Percentiles rank a stretch among this genome's conserved stretches.
Evolutionary conservation across 306 rosid species (phyloP).

Genomic region (Pterocarpus santalinus): DNA sequence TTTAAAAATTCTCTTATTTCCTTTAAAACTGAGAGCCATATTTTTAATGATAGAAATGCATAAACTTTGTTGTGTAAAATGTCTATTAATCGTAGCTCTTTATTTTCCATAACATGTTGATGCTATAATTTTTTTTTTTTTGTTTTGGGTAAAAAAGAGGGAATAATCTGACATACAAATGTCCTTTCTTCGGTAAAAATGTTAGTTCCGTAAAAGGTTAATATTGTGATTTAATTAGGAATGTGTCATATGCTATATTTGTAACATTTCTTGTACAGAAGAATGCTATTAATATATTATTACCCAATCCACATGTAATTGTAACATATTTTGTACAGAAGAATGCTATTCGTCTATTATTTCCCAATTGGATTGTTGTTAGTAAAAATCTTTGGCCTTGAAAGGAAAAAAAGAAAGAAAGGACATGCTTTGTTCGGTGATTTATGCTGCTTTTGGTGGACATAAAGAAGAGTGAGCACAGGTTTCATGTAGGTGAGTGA

Average conservation of each 20-base stretch:
- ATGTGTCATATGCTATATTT: background rate
- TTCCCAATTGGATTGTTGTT: background rate
- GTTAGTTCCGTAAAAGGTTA: background rate
- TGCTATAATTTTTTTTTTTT: background rate
- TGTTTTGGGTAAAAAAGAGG: background rate
- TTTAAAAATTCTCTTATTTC: background rate
- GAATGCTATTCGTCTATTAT: background rate
- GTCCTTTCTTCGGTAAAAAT: background rate
- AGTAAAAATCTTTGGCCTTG: conserved; percentile 18
- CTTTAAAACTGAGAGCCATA: background rate
- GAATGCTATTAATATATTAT: background rate
- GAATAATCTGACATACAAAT: background rate
- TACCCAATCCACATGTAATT: background rate
- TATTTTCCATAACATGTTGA: background rate
- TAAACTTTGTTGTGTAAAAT: background rate
- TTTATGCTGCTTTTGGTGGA: conserved; percentile 27
- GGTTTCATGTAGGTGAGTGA: conserved; percentile 41
- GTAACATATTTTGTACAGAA: background rate
- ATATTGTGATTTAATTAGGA: conserved; percentile 20
- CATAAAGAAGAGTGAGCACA: conserved; percentile 30
- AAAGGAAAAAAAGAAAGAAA: conserved; percentile 3
- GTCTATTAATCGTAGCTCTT: background rate
- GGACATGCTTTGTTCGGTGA: conserved; percentile 43
- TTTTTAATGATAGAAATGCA: too few species aligned
- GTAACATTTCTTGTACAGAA: background rate